Base-by-base conservation (phyloP, 768 basidiomycete genomes). In the Pseudohyphozyma bogoriensis region DNA sequence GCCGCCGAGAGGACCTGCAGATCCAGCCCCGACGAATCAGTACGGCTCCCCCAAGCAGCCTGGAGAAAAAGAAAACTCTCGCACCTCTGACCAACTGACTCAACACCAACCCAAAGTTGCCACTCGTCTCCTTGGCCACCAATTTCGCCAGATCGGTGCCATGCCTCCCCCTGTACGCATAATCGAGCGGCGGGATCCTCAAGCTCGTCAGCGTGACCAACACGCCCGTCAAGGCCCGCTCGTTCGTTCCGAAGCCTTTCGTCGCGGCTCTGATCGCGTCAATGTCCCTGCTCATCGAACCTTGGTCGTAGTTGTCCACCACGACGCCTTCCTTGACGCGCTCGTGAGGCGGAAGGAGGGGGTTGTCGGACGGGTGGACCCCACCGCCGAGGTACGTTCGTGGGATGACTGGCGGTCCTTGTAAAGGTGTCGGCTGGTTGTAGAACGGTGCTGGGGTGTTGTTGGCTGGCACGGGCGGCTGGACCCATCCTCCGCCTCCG, bases 1-100 rank as follows among this genome's bases (percentile, higher is more conserved):
- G 7, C 70, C 72, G 5, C 60, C 58, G 4, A 75, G 60, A 0
- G 74, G 74, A 15, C 74, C 74, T n/a, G 70, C 8, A 3, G 37
- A 31, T 12, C 33, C n/a, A n/a, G n/a, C 33, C 15, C 10, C 8
- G 8, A 11, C 6, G 22, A 39, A 29, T 32, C 29, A 26, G 24
- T 24, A 15, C 51, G 33, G 12, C 47, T 46, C 16, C 40, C n/a
- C 12, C 28, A 15, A 13, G 4, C 8, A 18, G 13, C 16, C 2
- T 3, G 10, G 28, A 12, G 28, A 12, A 29, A 20, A 29, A 18
- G 13, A 29, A 18, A 49, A 20, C 15, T 7, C 28, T 11, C 47
- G 26, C 47, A 11, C 13, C 52, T 11, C 18, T 29, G 37, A 54
- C 22, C 18, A 54, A 12, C 3, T 15, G 26, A 22, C 42, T 18